Percentiles rank a stretch among this genome's conserved stretches.
phyloP scores from a whole-genome alignment of 2,329 filamentous ascomycete genomes.

The Lachnellula suecica region DNA sequence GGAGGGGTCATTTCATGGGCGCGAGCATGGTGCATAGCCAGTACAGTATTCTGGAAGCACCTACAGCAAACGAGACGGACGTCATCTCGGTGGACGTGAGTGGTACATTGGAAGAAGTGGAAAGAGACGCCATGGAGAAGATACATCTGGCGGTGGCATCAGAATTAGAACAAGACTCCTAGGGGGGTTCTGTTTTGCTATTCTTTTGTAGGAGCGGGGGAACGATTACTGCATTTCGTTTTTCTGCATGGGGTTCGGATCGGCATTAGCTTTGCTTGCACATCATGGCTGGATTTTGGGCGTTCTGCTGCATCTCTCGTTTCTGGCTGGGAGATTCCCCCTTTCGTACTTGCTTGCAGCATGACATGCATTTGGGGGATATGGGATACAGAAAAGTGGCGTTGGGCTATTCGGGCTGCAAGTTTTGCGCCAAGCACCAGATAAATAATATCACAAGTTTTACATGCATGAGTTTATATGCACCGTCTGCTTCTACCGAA shows the following conservation, averaged over 20 bases:
- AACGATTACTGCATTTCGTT: not conserved
- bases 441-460: conserved; percentile 5
- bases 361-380: not conserved
- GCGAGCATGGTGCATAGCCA: conserved; percentile 94
- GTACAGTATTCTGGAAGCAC: conserved; percentile 83
- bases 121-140: conserved; percentile 55
- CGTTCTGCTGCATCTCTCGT: conserved; percentile 4
- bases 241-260: conserved; percentile 1
- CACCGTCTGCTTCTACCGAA: not conserved
- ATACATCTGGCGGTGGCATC: conserved; percentile 37
- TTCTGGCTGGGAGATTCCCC: not conserved
- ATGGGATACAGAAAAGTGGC: conserved; percentile 1
- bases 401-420: conserved; percentile 2
- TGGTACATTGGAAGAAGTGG: conserved; percentile 56
- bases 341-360: conserved; percentile 7
- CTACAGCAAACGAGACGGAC: conserved; percentile 67
- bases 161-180: conserved; percentile 14
- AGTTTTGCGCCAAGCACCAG: not conserved
- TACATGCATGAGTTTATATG: not conserved
- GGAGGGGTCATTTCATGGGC: conserved; percentile 93
- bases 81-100: conserved; percentile 71
- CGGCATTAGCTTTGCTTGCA: not conserved
- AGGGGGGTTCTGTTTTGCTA: too few species aligned
- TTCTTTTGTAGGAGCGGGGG: not conserved
- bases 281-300: not conserved